Conservation (phyloP, 2,329 filamentous ascomycete genomes). For the Akanthomyces uredinophilus region DNA sequence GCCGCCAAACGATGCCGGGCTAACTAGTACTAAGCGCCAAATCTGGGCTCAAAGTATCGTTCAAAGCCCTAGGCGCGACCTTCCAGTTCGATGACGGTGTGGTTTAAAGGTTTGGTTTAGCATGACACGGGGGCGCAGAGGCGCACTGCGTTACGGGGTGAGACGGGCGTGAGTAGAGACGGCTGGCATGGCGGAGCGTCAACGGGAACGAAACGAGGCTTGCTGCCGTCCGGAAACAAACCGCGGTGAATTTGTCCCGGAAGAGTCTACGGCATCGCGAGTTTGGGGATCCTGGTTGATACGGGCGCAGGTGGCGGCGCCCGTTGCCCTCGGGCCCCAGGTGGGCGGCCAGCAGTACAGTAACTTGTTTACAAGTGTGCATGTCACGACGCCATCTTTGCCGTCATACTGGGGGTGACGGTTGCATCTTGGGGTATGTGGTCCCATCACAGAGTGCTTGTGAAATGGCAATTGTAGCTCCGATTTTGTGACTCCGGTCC, state of each 20-base stretch:
- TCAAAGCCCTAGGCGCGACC: neutral
- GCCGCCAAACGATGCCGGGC: neutral
- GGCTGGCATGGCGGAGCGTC: too few relatives aligned
- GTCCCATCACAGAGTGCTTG: neutral
- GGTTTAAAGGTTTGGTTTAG: too few relatives aligned
- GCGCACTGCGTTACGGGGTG: too few relatives aligned
- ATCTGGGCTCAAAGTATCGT: neutral
- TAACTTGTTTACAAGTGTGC: too few relatives aligned
- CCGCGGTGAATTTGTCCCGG: neutral
- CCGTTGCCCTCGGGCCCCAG: neutral
- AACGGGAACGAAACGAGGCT: too few relatives aligned
- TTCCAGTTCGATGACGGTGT: neutral
- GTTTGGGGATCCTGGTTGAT: neutral
- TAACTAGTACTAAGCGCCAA: neutral
- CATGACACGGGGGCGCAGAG: too few relatives aligned
- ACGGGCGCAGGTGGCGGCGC: neutral
- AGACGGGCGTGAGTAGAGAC: too few relatives aligned
- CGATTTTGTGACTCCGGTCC: neutral
- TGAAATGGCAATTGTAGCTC: constrained; percentile 3
- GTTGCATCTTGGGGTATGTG: neutral
- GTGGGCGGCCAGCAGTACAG: neutral
- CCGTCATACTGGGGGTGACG: neutral
- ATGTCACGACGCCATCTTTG: neutral
- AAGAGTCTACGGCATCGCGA: neutral
- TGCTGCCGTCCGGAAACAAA: neutral